Evolutionary conservation across 495 filamentous ascomycete genomes (phyloP).

Genomic region (Neurospora sp.): DNA sequence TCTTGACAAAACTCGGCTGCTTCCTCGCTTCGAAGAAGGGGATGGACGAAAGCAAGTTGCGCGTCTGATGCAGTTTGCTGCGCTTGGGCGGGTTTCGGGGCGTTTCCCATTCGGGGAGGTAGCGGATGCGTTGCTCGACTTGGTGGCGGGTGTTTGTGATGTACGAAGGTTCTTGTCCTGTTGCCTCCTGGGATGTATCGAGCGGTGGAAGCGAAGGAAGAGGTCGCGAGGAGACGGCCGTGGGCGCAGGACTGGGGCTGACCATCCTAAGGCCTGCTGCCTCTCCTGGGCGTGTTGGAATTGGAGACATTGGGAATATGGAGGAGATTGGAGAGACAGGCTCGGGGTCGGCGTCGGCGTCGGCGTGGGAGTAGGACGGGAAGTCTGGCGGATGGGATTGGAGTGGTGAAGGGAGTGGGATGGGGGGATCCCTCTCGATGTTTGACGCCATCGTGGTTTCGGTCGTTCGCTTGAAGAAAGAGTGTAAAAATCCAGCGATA

Average conservation of each 20-base stretch:
- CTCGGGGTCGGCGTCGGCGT: not conserved
- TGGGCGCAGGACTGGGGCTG: not conserved
- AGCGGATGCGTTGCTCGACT: constrained; percentile 4
- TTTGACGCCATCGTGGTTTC: not conserved
- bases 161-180: not conserved
- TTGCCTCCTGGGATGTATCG: not conserved
- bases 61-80: constrained; percentile 1
- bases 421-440: not conserved
- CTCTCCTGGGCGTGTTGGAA: not conserved
- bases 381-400: not conserved
- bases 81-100: constrained; percentile 26
- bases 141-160: not conserved
- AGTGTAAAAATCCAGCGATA: not conserved
- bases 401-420: not conserved
- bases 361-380: not conserved
- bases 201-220: not conserved
- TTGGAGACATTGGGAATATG: not conserved
- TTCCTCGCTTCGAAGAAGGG: constrained; percentile 1
- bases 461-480: not conserved
- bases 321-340: not conserved
- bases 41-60: not conserved
- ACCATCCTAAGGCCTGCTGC: not conserved
- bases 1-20: not conserved
- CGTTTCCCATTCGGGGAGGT: constrained; percentile 31
- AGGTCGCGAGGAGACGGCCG: not conserved